These are phyloP conservation scores for Leccinum fibrillosum DNA, from an alignment of 768 basidiomycete genomes.

Conservation along the genomic window DNA sequence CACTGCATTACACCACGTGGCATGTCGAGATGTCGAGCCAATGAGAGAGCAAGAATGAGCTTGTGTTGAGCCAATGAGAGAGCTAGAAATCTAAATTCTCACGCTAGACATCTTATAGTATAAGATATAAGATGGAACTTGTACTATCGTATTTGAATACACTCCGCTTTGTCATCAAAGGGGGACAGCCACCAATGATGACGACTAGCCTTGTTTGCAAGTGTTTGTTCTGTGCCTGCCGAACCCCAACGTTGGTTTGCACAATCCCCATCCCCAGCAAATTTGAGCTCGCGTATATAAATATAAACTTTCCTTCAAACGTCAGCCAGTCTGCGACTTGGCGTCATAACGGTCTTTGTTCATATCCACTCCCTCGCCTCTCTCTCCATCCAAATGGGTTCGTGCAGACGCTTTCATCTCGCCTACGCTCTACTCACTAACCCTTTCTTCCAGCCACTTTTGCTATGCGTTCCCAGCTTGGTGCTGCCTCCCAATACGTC, in stretches of 20 bases:
- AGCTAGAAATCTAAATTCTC: no score
- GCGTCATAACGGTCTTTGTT: conserved; percentile 28
- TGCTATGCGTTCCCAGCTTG: conserved; percentile 26
- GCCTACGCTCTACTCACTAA: background rate
- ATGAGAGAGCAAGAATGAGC: no score
- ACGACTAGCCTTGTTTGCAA: conserved; percentile 13
- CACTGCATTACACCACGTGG: no score
- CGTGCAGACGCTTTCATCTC: conserved; percentile 9
- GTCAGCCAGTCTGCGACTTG: conserved; percentile 28
- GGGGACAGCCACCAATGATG: background rate
- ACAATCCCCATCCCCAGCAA: conserved; percentile 22
- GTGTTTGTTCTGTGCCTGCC: conserved; percentile 21
- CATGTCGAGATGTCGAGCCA: no score
- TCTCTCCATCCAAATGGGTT: conserved; percentile 36
- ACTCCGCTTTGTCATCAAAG: background rate
- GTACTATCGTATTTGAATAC: conserved; percentile 18
- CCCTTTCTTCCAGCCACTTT: conserved; percentile 35
- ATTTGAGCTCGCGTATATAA: conserved; percentile 28
- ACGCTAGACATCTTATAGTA: no score
- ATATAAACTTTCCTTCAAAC: conserved; percentile 17
- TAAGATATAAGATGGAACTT: conserved; percentile 7
- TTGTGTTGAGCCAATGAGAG: no score
- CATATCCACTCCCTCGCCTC: conserved; percentile 3
- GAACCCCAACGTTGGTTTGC: conserved; percentile 29
- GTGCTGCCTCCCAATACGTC: conserved; percentile 38